Percentiles rank a stretch among this genome's conserved stretches.
Conservation (phyloP, 2,329 filamentous ascomycete genomes). For the Alternaria sp. region DNA sequence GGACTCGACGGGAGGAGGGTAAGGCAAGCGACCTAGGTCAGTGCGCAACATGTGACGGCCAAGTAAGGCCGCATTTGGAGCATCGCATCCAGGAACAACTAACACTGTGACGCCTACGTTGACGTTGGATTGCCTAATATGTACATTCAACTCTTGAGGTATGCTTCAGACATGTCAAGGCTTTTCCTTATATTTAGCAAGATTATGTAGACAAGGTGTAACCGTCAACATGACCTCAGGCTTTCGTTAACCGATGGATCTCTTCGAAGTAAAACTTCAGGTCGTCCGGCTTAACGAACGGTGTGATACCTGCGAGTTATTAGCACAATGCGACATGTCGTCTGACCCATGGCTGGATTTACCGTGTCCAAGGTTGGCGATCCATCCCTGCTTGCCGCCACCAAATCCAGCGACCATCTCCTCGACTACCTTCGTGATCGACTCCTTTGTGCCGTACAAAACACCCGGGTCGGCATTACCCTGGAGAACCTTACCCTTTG, state of each 20-base stretch:
- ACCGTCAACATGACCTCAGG: slow-evolving; percentile 4
- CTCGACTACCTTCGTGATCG: slow-evolving; percentile 82
- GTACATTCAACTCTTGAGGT: too few species aligned
- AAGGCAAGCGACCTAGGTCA: not conserved
- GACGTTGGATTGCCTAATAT: too few species aligned
- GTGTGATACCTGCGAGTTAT: slow-evolving; percentile 75
- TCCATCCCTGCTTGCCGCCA: slow-evolving; percentile 89
- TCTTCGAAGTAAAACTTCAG: slow-evolving; percentile 94
- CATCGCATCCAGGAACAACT: too few species aligned
- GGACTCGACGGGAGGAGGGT: rapidly evolving
- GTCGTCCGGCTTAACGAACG: slow-evolving; percentile 91
- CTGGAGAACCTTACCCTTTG: slow-evolving; percentile 80
- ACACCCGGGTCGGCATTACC: slow-evolving; percentile 96
- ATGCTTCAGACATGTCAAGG: too few species aligned
- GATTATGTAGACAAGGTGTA: too few species aligned
- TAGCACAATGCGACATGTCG: slow-evolving; percentile 10
- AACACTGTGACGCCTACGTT: too few species aligned
- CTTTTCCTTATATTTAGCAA: too few species aligned
- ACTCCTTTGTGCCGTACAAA: slow-evolving; percentile 80
- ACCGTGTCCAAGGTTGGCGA: slow-evolving; percentile 96
- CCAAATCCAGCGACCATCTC: slow-evolving; percentile 87
- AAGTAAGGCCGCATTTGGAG: too few species aligned
- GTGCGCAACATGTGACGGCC: not conserved
- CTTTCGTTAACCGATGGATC: slow-evolving; percentile 64
- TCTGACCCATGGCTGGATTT: slow-evolving; percentile 44